Base-by-base conservation (phyloP, 2,329 filamentous ascomycete genomes). In the Tolypocladium album region DNA sequence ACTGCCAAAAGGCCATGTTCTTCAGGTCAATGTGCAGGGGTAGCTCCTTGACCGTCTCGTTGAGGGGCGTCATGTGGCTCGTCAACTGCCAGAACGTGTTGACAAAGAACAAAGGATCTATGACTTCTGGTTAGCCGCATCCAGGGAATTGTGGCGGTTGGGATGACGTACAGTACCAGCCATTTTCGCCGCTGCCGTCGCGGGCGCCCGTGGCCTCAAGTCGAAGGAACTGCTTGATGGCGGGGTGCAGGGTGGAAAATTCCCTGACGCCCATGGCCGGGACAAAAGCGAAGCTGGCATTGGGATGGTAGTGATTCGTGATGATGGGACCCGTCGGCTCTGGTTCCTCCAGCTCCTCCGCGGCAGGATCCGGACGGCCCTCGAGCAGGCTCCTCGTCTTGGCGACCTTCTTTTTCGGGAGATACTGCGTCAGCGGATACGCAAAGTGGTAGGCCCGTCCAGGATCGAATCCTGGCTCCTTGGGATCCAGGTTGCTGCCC, bases 11-110 rank as follows among this genome's bases (percentile, higher is more conserved):
- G 55, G 84, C 82, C 68, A 95, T 77, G 73, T 94, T 94, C 74
- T 87, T 87, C 39, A 97, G 79, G 62, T 92, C 87, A 63, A 97
- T 88, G 63, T 91, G 89, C 63, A 97, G 78, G 3, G 92, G 91
- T 34, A 96, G 78, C 27, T 84, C 85, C 68, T 85, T 88, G 67
- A 96, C 89, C 0, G 94, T 97, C 20, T 90, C 88, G 72, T 99
- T 99, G 57, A 99, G 79, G 65, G 92, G 82, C 27, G 83, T 90
- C 93, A 97, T 97, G 67, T 97, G 91, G 64, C 82, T 87, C 71
- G 84, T 90, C 64, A 99, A 81, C 75, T 97, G 93, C 94, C 94
- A 99, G 76, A 99, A 99, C 4, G 89, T 95, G 76, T 99, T 99
- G 70, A 94, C 79, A 71, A 91, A 99, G 45, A 97, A 76, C 53